Evolutionary conservation across 441 rosid genomes (phyloP).

Genomic region (Arabidopsis hybrid): DNA sequence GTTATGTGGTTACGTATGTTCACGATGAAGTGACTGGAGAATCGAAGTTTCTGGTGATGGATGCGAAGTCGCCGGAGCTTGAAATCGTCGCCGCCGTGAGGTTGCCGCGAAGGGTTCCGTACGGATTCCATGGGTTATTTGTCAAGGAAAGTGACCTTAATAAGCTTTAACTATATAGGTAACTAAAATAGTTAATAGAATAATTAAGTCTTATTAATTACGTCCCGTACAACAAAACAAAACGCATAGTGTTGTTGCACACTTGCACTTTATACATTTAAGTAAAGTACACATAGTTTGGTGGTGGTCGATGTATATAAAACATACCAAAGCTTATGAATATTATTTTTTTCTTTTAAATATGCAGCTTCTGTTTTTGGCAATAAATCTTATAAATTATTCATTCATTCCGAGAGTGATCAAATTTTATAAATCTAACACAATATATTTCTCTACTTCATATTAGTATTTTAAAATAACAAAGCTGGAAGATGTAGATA

Average conservation of each 20-base stretch:
- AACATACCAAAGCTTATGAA: slow-evolving; percentile 12
- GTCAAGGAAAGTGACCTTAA: slow-evolving; percentile 61
- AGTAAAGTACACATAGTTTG: slow-evolving; percentile 16
- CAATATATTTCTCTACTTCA: neutral
- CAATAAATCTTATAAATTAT: neutral
- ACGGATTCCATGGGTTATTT: slow-evolving; percentile 83
- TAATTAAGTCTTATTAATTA: slow-evolving; percentile 32
- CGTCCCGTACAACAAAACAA: neutral
- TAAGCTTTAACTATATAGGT: slow-evolving; percentile 38
- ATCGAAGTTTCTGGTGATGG: slow-evolving; percentile 83
- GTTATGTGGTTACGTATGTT: slow-evolving; percentile 71
- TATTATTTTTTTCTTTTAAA: neutral
- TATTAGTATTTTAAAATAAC: neutral
- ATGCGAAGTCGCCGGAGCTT: slow-evolving; percentile 72
- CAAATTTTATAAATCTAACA: neutral
- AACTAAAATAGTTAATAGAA: neutral
- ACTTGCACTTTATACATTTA: slow-evolving; percentile 11
- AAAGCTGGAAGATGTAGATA: neutral
- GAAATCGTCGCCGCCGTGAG: slow-evolving; percentile 70
- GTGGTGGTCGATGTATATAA: slow-evolving; percentile 34
- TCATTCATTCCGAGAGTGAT: neutral
- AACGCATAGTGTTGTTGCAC: neutral
- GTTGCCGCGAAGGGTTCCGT: slow-evolving; percentile 80
- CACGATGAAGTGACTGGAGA: slow-evolving; percentile 73
- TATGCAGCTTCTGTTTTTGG: neutral